phyloP scores from a whole-genome alignment of 352 stramenopile species.

The Globisporangium cystogenes region DNA sequence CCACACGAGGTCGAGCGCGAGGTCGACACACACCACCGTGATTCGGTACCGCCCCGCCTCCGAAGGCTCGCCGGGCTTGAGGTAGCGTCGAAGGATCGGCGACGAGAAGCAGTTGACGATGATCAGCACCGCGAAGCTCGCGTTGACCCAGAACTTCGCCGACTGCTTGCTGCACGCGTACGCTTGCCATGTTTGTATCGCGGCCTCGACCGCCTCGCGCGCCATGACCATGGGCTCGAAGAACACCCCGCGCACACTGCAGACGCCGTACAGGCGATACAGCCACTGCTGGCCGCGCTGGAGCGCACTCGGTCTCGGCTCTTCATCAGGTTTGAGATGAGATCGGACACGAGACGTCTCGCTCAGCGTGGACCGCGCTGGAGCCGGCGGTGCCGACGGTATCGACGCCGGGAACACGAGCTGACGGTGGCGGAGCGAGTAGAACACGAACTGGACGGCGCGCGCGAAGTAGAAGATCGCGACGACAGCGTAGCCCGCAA shows the following conservation, averaged over 20 bases:
- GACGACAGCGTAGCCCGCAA: constrained; percentile 5
- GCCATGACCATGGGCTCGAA: constrained; percentile 17
- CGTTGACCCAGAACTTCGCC: constrained; percentile 17
- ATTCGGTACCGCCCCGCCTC: constrained; percentile 2
- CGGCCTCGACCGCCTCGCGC: constrained; percentile 16
- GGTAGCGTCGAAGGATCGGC: constrained; percentile 1
- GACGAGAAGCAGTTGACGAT: constrained; percentile 17
- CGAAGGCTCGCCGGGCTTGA: neutral
- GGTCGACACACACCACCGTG: constrained; percentile 10
- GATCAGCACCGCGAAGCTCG: constrained; percentile 10
- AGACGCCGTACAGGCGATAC: neutral
- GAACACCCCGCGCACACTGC: constrained; percentile 12
- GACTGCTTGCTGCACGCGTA: constrained; percentile 15
- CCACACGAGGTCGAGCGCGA: constrained; percentile 17
- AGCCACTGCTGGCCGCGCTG: neutral
- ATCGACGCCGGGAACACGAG: constrained; percentile 1
- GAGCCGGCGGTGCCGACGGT: neutral
- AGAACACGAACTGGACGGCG: neutral
- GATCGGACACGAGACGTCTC: neutral
- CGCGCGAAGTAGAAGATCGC: neutral
- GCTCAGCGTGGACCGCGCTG: neutral
- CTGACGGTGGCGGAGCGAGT: neutral
- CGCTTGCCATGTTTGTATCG: constrained; percentile 16
- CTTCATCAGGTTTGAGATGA: no score
- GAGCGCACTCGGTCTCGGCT: neutral